Evolutionary conservation across 106 monocot genomes (phyloP).

Genomic region (Apostasia ramifera): DNA sequence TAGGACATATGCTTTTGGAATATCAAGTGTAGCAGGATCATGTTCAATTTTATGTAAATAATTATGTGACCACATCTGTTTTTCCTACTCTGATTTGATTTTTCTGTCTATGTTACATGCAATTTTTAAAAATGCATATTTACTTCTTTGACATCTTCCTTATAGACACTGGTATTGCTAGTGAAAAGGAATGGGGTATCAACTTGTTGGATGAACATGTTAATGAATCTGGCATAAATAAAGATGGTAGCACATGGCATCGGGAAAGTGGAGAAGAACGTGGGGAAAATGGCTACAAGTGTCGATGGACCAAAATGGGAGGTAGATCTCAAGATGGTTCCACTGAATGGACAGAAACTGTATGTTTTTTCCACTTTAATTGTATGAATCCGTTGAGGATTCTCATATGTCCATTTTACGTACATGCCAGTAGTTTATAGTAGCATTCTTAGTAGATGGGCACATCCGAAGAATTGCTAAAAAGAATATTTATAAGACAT

Average conservation of each 20-base stretch:
- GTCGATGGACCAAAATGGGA: conserved; percentile 90
- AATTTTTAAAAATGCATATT: conserved; percentile 30
- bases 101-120: conserved; percentile 2
- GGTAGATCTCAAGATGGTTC: conserved; percentile 68
- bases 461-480: no score
- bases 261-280: conserved; percentile 86
- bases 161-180: conserved; percentile 99
- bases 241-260: conserved; percentile 98
- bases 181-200: conserved; percentile 99
- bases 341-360: conserved; percentile 91
- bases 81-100: conserved; percentile 1
- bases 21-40: neutral
- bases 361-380: conserved; percentile 20
- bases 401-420: no score
- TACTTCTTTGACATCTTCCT: conserved; percentile 38
- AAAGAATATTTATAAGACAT: no score
- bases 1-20: neutral
- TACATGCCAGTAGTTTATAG: no score
- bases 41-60: neutral
- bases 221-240: conserved; percentile 76
- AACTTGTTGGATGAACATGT: conserved; percentile 75
- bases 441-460: no score
- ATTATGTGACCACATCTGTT: neutral
- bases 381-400: neutral
- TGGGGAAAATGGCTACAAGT: conserved; percentile 83